Conservation (phyloP, 805 yeast species). For the Saccharomycopsis fermentans region DNA sequence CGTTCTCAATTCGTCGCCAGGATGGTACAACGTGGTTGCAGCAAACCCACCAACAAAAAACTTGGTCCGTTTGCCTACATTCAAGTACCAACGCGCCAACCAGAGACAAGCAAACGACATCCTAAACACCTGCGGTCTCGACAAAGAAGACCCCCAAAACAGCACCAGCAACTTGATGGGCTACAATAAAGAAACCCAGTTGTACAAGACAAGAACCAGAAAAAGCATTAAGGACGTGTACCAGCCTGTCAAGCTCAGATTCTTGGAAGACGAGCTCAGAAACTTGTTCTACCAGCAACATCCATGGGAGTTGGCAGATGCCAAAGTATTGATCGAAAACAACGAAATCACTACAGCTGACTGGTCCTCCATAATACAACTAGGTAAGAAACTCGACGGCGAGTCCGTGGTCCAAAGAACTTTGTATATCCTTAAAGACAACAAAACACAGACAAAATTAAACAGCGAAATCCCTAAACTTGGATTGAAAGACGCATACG, state of each 20-base stretch:
- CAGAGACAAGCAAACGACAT: constrained; percentile 21
- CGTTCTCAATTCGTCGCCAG: constrained; percentile 61
- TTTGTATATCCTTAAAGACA: constrained; percentile 38
- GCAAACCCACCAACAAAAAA: constrained; percentile 69
- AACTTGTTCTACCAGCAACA: constrained; percentile 80
- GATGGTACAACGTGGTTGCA: constrained; percentile 83
- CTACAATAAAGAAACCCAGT: constrained; percentile 5
- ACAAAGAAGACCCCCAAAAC: constrained; percentile 18
- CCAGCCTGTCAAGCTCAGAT: constrained; percentile 44
- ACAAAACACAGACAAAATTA: constrained; percentile 15
- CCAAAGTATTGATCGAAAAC: constrained; percentile 73
- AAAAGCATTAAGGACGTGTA: constrained; percentile 32
- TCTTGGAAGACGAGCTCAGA: constrained; percentile 74
- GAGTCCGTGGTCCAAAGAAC: constrained; percentile 79
- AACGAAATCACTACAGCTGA: constrained; percentile 51
- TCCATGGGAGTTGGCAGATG: constrained; percentile 96
- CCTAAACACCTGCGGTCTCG: constrained; percentile 21
- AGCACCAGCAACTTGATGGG: constrained; percentile 1
- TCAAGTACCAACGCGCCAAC: neutral
- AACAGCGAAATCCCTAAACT: constrained; percentile 21
- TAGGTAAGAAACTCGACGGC: constrained; percentile 71
- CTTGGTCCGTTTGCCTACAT: constrained; percentile 28
- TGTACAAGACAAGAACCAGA: constrained; percentile 39
- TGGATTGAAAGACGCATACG: constrained; percentile 59
- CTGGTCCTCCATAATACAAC: constrained; percentile 74